phyloP scores from a whole-genome alignment of 129 eudicot genomes.

The Lactuca sativa region DNA sequence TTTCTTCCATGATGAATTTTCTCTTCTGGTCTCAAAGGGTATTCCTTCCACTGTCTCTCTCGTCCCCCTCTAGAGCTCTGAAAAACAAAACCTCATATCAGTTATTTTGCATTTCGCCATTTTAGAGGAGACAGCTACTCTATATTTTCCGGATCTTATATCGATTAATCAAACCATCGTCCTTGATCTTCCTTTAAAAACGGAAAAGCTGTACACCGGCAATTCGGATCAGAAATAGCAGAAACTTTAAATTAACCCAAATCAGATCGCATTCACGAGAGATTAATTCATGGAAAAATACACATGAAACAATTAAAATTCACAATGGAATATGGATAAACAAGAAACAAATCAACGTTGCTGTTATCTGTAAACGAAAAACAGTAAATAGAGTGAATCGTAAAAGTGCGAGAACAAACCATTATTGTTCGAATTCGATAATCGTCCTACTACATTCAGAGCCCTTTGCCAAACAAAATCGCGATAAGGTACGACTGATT shows the following conservation, averaged over 20 bases:
- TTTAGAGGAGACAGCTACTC: not conserved
- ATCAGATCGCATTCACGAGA: constrained; percentile 26
- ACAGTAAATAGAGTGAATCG: constrained; percentile 2
- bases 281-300: not conserved
- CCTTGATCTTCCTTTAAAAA: not conserved
- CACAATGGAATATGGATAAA: not conserved
- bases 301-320: not conserved
- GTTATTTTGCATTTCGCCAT: constrained; percentile 8
- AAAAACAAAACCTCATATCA: constrained; percentile 18
- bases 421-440: constrained; percentile 27
- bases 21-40: constrained; percentile 63
- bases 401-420: constrained; percentile 23
- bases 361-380: not conserved
- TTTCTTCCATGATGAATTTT: constrained; percentile 60
- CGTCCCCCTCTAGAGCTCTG: constrained; percentile 74
- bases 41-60: constrained; percentile 61
- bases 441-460: not conserved
- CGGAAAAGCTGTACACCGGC: not conserved
- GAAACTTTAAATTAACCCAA: constrained; percentile 8
- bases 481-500: not conserved
- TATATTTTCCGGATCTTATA: not conserved
- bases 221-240: not conserved
- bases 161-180: not conserved
- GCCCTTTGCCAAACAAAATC: constrained; percentile 3
- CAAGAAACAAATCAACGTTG: not conserved